Evolutionary conservation across 2,329 filamentous ascomycete genomes (phyloP).

Genomic region (Trichoderma sp.): DNA sequence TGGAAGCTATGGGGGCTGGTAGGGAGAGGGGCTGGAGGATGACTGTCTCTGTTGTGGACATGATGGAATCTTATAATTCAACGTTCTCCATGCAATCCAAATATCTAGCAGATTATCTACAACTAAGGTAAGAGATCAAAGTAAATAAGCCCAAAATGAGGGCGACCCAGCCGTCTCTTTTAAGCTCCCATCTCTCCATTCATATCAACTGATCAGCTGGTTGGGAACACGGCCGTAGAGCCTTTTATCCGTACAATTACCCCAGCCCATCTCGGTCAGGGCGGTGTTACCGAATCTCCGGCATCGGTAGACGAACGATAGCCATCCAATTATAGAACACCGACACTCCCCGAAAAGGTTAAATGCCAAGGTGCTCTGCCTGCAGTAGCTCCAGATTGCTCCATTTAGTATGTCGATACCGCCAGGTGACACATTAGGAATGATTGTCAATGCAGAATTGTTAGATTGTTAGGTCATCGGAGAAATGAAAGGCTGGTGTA

Average conservation of each 20-base stretch:
- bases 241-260: conserved; percentile 10
- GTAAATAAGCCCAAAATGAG: background rate
- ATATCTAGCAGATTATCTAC: background rate
- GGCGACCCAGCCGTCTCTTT: background rate
- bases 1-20: conserved; percentile 12
- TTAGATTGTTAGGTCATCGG: background rate
- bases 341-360: conserved; percentile 10
- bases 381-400: background rate
- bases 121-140: background rate
- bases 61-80: background rate
- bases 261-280: background rate
- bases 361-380: background rate
- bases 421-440: background rate
- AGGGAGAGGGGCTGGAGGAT: conserved; percentile 12
- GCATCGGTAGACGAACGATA: background rate
- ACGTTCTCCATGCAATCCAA: background rate
- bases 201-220: background rate
- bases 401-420: background rate
- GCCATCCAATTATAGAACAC: background rate
- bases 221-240: background rate
- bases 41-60: conserved; percentile 16
- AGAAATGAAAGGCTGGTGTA: background rate
- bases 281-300: conserved; percentile 16
- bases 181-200: background rate
- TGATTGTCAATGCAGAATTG: too few relatives aligned